These are phyloP conservation scores for Diutina scorzettiae DNA, from an alignment of 1,139 yeast genomes.

Conservation along the genomic window DNA sequence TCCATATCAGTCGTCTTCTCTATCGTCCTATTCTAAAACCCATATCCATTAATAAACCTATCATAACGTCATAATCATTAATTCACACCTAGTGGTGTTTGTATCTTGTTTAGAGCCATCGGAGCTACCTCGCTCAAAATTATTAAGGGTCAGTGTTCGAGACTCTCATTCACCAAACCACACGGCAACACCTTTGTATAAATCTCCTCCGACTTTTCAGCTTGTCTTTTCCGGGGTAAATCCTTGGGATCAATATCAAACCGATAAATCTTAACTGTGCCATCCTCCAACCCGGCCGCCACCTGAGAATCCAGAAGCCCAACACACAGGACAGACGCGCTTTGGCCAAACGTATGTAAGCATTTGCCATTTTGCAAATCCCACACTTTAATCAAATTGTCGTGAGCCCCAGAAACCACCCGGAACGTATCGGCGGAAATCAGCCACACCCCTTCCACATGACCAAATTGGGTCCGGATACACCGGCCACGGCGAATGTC, in stretches of 20 bases:
- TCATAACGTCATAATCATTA: too few species aligned
- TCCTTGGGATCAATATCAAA: slow-evolving; percentile 34
- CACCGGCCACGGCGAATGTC: slow-evolving; percentile 79
- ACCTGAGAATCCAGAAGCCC: slow-evolving; percentile 81
- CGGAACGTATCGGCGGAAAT: slow-evolving; percentile 92
- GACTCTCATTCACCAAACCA: too few species aligned
- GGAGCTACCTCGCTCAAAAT: too few species aligned
- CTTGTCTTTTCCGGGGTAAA: not conserved
- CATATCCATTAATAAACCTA: too few species aligned
- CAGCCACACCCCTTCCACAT: slow-evolving; percentile 96
- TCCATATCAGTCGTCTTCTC: too few species aligned
- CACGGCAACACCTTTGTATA: slow-evolving; percentile 3
- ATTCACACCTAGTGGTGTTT: too few species aligned
- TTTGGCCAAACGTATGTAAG: slow-evolving; percentile 77
- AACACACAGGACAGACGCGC: slow-evolving; percentile 73
- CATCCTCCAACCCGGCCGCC: slow-evolving; percentile 84
- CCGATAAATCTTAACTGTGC: slow-evolving; percentile 70
- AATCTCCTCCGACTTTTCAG: not conserved
- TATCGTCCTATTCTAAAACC: too few species aligned
- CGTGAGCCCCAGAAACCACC: slow-evolving; percentile 89
- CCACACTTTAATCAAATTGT: slow-evolving; percentile 85
- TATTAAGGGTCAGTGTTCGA: too few species aligned
- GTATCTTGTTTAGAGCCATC: too few species aligned
- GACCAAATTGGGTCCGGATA: slow-evolving; percentile 89
- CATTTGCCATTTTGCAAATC: slow-evolving; percentile 90